These are phyloP conservation scores for Eutrema yunnanense DNA, from an alignment of 345 rosid species.

Conservation along the genomic window DNA sequence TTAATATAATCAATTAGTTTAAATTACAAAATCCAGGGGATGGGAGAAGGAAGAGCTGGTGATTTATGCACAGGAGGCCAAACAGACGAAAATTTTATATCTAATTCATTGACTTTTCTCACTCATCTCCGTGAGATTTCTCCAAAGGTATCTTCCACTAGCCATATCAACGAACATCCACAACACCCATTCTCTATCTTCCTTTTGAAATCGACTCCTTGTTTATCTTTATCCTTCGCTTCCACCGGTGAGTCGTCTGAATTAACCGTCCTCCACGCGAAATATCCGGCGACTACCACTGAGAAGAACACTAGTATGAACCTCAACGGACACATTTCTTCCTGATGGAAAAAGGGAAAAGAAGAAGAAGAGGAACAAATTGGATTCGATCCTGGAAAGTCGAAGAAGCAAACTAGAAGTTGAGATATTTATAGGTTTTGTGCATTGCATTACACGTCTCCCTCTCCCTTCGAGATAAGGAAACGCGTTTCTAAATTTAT, in stretches of 20 bases:
- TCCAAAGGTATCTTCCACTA: constrained; percentile 73
- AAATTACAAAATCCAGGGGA: not conserved
- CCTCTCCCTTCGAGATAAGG: not conserved
- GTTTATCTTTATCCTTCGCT: constrained; percentile 39
- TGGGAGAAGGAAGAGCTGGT: not conserved
- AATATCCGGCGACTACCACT: constrained; percentile 60
- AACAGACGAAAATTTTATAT: not conserved
- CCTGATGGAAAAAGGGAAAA: not conserved
- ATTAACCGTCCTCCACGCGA: constrained; percentile 68
- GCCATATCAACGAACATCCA: constrained; percentile 88
- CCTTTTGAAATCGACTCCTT: constrained; percentile 35
- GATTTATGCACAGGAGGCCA: not conserved
- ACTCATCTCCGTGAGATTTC: constrained; percentile 52
- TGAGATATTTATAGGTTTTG: not conserved
- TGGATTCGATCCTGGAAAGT: not conserved
- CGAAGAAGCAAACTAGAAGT: not conserved
- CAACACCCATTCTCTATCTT: constrained; percentile 50
- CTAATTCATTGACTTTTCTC: constrained; percentile 5
- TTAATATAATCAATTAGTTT: not conserved
- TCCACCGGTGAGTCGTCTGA: constrained; percentile 36
- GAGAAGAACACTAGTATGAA: constrained; percentile 79
- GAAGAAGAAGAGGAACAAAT: not conserved
- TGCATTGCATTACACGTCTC: not conserved
- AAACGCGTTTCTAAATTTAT: constrained; percentile 7
- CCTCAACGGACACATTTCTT: constrained; percentile 70